Percentiles rank a stretch among this genome's conserved stretches.
phyloP scores from a whole-genome alignment of 805 yeast species.

The Tetrapisispora arboricola region DNA sequence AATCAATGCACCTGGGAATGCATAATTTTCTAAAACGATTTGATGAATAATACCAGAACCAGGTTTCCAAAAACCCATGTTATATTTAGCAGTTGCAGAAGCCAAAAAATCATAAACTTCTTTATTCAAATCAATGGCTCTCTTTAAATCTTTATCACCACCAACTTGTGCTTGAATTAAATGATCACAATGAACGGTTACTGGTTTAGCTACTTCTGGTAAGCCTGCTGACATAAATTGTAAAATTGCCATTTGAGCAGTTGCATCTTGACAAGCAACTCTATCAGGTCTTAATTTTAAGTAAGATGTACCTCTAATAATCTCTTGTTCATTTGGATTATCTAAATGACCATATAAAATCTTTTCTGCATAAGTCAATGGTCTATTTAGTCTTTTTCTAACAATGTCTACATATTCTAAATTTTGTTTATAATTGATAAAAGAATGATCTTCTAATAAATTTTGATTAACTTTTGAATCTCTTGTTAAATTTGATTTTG shows the following conservation, averaged over 20 bases:
- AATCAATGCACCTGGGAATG: conserved; percentile 94
- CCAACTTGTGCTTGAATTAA: conserved; percentile 94
- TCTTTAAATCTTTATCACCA: conserved; percentile 71
- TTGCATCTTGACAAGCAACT: conserved; percentile 98
- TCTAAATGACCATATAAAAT: conserved; percentile 90
- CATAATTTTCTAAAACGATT: conserved; percentile 90
- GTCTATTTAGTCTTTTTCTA: conserved; percentile 70
- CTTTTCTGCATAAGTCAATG: conserved; percentile 92
- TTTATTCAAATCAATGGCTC: conserved; percentile 81
- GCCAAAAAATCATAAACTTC: conserved; percentile 93
- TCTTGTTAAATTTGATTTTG: conserved; percentile 34
- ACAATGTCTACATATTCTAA: conserved; percentile 81
- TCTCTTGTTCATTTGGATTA: conserved; percentile 79
- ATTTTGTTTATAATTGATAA: conserved; percentile 85
- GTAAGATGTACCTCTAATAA: conserved; percentile 81
- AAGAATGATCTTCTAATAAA: conserved; percentile 72
- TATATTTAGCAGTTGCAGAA: conserved; percentile 89
- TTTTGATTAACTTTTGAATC: conserved; percentile 76
- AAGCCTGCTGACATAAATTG: conserved; percentile 95
- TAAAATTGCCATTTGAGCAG: conserved; percentile 95
- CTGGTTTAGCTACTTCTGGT: conserved; percentile 86
- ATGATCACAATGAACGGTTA: conserved; percentile 96
- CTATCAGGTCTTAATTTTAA: conserved; percentile 94
- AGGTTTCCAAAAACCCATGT: conserved; percentile 98
- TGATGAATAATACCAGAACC: conserved; percentile 98